Evolutionary conservation across 805 yeast species (phyloP), one percentile per base, ranked within the genome.

Genomic region (Wickerhamomyces canadensis): DNA sequence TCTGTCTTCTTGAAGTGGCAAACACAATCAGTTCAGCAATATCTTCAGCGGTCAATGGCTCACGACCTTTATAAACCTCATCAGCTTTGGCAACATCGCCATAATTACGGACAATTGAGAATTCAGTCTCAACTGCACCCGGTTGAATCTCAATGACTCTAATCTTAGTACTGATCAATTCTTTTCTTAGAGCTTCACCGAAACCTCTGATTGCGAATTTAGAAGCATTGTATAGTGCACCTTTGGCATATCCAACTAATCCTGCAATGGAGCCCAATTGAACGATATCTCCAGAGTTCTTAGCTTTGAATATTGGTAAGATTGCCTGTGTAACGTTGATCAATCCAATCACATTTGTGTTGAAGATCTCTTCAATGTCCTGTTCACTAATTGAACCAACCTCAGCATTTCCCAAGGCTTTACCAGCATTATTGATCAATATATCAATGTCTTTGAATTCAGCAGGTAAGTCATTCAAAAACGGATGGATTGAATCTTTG

Each of bases 341-440:
- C 60, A 89, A 68, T 4, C 96, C 97, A 40, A 86, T 57, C 3
- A 91, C 96, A 54, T 89, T 91, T 41, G 96, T 87, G 51, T 81
- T 71, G 61, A 85, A 80, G 87, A 87, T 86, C 33, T 72, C 76
- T 33, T 71, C 67, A 33, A 87, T 74, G 54, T 88, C 96, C 5
- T 63, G 62, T n/a, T 68, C 61, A 1, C 61, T 60, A 44, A 91
- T 78, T 5, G 66, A 63, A 13, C 96, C 96, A 38, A 88, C 82
- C 38, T 70, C 68, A 28, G 82, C 96, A 38, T 71, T 66, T 4
- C 97, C 97, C 33, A 78, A 61, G 1, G 95, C 97, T 64, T 75
- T 76, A 36, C 88, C 88, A 2, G 89, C 89, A 52, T 82, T 82
- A 61, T 82, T 82, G 33, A 82, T 65, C 45, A 82, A 61, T 29